Percentiles rank a stretch among this genome's conserved stretches.
Conservation (phyloP, 805 yeast genomes). For the Hanseniaspora occidentalis region DNA sequence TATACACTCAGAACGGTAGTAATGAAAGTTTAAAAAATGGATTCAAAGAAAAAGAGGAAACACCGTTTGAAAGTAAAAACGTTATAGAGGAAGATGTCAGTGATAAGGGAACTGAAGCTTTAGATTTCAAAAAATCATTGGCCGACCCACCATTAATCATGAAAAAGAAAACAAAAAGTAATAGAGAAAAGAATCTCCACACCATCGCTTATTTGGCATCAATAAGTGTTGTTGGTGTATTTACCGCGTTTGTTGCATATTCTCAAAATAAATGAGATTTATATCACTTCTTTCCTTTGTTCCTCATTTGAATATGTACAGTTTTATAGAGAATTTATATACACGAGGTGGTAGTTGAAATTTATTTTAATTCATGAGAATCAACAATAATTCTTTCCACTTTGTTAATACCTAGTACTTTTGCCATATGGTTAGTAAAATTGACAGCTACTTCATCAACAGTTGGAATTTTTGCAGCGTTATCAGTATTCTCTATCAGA, state of each 20-base stretch:
- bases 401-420: slow-evolving; percentile 25
- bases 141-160: background rate
- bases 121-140: too few relatives aligned
- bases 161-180: background rate
- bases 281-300: background rate
- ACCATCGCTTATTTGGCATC: slow-evolving; percentile 6
- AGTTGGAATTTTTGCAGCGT: slow-evolving; percentile 9
- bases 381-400: slow-evolving; percentile 28
- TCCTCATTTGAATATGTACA: background rate
- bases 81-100: background rate
- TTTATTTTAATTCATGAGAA: background rate
- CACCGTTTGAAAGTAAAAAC: background rate
- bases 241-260: slow-evolving; percentile 6
- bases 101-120: background rate
- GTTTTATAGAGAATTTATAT: background rate
- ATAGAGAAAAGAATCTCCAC: background rate
- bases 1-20: background rate
- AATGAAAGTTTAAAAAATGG: background rate
- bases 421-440: slow-evolving; percentile 34
- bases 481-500: slow-evolving; percentile 11
- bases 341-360: background rate
- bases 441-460: slow-evolving; percentile 28
- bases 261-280: slow-evolving; percentile 4
- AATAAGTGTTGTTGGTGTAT: slow-evolving; percentile 6
- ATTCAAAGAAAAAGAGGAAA: background rate